Evolutionary conservation across 306 rosid genomes (phyloP), one percentile per base, ranked within the genome.

Genomic region (Corylus heterophylla): DNA sequence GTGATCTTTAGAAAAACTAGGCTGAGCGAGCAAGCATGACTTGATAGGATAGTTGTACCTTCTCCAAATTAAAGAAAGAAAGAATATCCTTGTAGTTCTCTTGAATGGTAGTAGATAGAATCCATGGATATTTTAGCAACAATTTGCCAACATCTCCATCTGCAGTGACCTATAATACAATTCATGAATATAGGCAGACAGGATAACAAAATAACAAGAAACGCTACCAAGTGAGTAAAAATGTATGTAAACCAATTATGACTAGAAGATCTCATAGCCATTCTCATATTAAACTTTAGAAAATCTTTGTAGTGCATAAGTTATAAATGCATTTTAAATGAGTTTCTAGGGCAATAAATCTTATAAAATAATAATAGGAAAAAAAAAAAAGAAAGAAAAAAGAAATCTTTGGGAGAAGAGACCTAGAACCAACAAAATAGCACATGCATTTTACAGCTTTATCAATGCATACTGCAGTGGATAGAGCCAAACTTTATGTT

Each of bases 121-220:
- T 76, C 97, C 98, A 94, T 7, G 97, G 97, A 87, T 89, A 94
- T 81, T 87, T 92, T 58, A 85, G 52, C 80, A 92, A 63, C 81
- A 91, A 42, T 76, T 81, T 90, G 16, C 89, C 90, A 75, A 83
- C 56, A 77, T 86, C 88, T 42, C 67, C 71, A 77, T 80, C 91
- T 20, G 81, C 69, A 52, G 85, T 84, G 74, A 90, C 87, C 98
- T 94, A 82, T 73, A 87, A 77, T 47, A 69, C 64, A 79, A 77
- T 47, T 71, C 63, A 59, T 31, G n/a, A 86, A 16, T 54, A 62
- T 39, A 68, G 67, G 54, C 10, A 80, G 77, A 51, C n/a, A 70
- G 59, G 79, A 31, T 69, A 68, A 27, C 18, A n/a, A n/a, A 2
- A 54, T 61, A 69, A 51, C 18, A 12, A 44, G 67, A 51, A 12